These are phyloP conservation scores for Dendrocalamus sinicus DNA, from an alignment of 176 grass and related monocot genomes.

Conservation along the genomic window DNA sequence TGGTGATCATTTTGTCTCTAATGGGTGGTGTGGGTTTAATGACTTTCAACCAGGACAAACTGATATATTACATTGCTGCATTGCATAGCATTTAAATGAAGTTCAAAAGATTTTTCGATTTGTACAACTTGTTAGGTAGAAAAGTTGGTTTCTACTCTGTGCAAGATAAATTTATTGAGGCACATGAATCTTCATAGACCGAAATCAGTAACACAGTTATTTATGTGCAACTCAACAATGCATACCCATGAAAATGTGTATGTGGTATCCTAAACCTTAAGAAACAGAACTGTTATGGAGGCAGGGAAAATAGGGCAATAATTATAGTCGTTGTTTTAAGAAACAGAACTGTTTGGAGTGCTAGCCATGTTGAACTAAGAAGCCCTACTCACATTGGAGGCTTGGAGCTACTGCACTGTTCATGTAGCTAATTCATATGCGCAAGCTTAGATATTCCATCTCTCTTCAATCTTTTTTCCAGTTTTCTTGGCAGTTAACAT, in stretches of 20 bases:
- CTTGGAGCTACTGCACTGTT: constrained; percentile 17
- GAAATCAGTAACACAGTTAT: constrained; percentile 13
- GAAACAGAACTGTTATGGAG: background rate
- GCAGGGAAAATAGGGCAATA: background rate
- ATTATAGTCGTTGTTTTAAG: constrained; percentile 9
- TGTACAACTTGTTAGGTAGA: constrained; percentile 12
- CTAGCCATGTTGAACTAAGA: background rate
- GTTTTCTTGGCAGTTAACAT: constrained; percentile 1
- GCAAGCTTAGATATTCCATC: background rate
- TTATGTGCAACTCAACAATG: constrained; percentile 26
- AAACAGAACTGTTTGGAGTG: background rate
- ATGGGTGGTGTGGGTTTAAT: background rate
- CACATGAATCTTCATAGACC: background rate
- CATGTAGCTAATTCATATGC: background rate
- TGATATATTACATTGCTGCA: constrained; percentile 13
- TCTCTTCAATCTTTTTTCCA: background rate
- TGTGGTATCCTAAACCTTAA: background rate
- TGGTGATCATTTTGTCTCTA: no score
- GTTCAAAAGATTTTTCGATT: background rate
- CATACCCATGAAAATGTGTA: constrained; percentile 24
- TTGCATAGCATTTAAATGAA: background rate
- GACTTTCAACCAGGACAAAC: background rate
- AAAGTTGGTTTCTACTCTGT: constrained; percentile 1
- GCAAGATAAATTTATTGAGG: constrained; percentile 7
- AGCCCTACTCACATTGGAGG: background rate